Percentiles rank a stretch among this genome's conserved stretches.
phyloP scores from a whole-genome alignment of 192 early-diverging fungal genomes.

The Coemansia sp. region DNA sequence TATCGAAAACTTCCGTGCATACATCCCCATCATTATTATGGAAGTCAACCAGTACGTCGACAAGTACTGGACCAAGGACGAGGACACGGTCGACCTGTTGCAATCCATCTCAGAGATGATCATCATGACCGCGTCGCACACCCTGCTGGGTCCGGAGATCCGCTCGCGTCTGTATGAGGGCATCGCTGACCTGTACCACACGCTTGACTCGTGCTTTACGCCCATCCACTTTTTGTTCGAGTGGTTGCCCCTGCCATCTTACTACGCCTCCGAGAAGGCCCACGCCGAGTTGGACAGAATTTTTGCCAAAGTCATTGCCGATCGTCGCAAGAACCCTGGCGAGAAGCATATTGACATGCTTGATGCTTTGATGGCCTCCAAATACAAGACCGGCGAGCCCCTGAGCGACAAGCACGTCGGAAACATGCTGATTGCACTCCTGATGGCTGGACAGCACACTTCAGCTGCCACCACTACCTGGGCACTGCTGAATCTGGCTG shows the following conservation, averaged over 20 bases:
- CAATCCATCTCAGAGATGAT: slow-evolving; percentile 83
- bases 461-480: slow-evolving; percentile 88
- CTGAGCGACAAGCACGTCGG: slow-evolving; percentile 83
- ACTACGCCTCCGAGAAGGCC: slow-evolving; percentile 82
- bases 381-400: slow-evolving; percentile 84
- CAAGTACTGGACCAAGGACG: slow-evolving; percentile 57
- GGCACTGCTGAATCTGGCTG: slow-evolving; percentile 85
- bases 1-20: slow-evolving; percentile 79
- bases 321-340: slow-evolving; percentile 59
- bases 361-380: slow-evolving; percentile 75
- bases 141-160: slow-evolving; percentile 94
- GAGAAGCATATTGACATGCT: slow-evolving; percentile 75
- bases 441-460: slow-evolving; percentile 99
- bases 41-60: slow-evolving; percentile 80
- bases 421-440: slow-evolving; percentile 94
- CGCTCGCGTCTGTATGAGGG: slow-evolving; percentile 73
- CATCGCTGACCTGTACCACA: slow-evolving; percentile 91
- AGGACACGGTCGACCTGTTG: slow-evolving; percentile 67
- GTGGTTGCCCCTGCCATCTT: slow-evolving; percentile 86
- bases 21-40: slow-evolving; percentile 82
- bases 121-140: slow-evolving; percentile 91
- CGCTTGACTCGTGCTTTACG: slow-evolving; percentile 88
- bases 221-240: slow-evolving; percentile 94
- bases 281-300: slow-evolving; percentile 76
- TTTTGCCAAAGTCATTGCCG: slow-evolving; percentile 77